Evolutionary conservation across 2,329 filamentous ascomycete genomes (phyloP).

Genomic region (Diatrype stigma): DNA sequence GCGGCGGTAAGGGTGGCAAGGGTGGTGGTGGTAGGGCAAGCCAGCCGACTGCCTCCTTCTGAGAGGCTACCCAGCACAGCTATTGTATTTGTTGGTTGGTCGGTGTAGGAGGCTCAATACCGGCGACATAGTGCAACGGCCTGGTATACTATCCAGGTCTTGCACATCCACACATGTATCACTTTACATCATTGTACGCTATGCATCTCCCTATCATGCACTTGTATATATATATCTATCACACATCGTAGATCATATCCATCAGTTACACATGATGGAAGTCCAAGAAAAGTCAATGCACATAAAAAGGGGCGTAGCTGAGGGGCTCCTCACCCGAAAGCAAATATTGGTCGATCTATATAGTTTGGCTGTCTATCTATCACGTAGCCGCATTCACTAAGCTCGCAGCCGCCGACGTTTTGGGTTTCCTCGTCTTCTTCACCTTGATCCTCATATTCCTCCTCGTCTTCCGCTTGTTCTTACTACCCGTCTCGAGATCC

Average conservation of each 20-base stretch:
- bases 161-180: neutral
- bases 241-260: no score
- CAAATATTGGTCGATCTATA: neutral
- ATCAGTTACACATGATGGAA: no score
- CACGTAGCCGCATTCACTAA: constrained; percentile 13
- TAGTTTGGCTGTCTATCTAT: neutral
- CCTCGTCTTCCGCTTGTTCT: constrained; percentile 11
- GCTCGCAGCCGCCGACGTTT: constrained; percentile 10
- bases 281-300: no score
- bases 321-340: neutral
- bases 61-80: no score
- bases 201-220: neutral
- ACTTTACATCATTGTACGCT: neutral
- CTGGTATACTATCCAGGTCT: neutral
- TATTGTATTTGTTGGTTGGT: no score
- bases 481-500: constrained; percentile 19
- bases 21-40: no score
- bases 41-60: no score
- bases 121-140: neutral
- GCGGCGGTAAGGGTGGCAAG: no score
- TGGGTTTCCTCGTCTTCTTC: constrained; percentile 12
- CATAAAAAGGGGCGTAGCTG: neutral
- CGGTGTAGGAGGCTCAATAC: no score
- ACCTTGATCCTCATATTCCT: constrained; percentile 13
- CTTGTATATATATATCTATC: no score